Base-by-base conservation (phyloP, 176 grass and related monocot genomes). In the Rhynchospora pubera region DNA sequence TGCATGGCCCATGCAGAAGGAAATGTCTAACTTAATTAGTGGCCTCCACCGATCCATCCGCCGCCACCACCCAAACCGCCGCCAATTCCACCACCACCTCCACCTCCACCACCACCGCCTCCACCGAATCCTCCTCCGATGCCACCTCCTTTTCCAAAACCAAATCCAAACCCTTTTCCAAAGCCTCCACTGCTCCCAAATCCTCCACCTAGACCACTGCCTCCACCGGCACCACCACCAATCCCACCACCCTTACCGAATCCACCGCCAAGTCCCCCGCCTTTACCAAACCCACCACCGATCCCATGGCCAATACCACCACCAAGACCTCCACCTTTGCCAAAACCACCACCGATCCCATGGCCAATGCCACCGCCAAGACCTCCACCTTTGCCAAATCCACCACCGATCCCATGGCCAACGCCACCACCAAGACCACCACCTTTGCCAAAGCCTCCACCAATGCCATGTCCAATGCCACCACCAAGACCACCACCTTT, bases 341-440 rank as follows among this genome's bases (percentile, higher is more conserved):
- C 80, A 9, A 85, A 48, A 0, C 87, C 87, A 13, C 83, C 60
- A 12, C 83, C 87, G 3, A 59, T 53, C 14, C 83, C 87, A 68
- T 79, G 71, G 22, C 79, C 80, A 1, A 75, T 9, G 0, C 85
- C 88, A 4, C 80, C 77, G 0, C 77, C 77, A 15, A 79, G 53
- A 7, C 76, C 52, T 5, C 86, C 72, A 11, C 79, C 85, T 13
- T 56, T 52, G 2, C 84, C 84, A 21, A 39, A 43, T 44, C 85
- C 78, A 18, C 78, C 30, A 73, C 85, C 87, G 0, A 68, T 56
- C 5, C 82, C 86, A 5, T 73, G 45, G 1, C 82, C 82, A 21
- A 88, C 81, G 1, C 83, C 83, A 0, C 77, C 66, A 0, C 82
- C 83, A 0, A 85, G 51, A 0, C 87, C 83, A 0, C 87, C 83